Conservation (phyloP, 257 asterid genomes). For the Ilex aquifolium region DNA sequence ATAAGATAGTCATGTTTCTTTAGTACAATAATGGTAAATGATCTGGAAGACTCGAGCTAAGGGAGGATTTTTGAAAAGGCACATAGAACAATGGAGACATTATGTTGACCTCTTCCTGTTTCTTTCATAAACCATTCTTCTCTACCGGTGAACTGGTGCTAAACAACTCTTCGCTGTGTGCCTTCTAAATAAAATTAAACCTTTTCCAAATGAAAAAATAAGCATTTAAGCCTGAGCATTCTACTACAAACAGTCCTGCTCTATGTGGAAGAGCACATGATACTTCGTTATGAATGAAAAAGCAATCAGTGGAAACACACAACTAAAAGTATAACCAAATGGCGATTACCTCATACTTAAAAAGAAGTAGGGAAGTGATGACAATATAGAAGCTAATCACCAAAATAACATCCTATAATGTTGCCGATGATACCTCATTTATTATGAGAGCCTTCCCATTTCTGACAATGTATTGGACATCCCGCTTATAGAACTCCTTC, state of each 20-base stretch:
- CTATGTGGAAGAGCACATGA: background rate
- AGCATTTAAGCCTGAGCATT: too few species aligned
- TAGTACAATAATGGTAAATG: too few species aligned
- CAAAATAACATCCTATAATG: background rate
- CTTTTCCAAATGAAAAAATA: too few species aligned
- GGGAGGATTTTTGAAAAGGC: too few species aligned
- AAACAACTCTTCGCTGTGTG: too few species aligned
- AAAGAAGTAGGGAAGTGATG: background rate
- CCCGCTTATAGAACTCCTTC: conserved; percentile 84
- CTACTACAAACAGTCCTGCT: background rate
- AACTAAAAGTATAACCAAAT: background rate
- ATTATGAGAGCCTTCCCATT: conserved; percentile 86
- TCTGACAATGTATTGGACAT: conserved; percentile 92
- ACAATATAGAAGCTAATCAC: background rate
- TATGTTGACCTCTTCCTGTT: too few species aligned
- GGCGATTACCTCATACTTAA: background rate
- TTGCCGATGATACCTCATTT: conserved; percentile 54
- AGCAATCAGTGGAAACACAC: background rate
- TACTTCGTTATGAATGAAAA: background rate
- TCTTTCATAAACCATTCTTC: too few species aligned
- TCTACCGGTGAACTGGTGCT: too few species aligned
- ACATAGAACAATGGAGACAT: too few species aligned
- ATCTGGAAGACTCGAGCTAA: too few species aligned
- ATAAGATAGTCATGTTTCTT: too few species aligned
- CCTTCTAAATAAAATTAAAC: too few species aligned